phyloP scores from a whole-genome alignment of 2,329 filamentous ascomycete genomes.

The Didymella pinodella region DNA sequence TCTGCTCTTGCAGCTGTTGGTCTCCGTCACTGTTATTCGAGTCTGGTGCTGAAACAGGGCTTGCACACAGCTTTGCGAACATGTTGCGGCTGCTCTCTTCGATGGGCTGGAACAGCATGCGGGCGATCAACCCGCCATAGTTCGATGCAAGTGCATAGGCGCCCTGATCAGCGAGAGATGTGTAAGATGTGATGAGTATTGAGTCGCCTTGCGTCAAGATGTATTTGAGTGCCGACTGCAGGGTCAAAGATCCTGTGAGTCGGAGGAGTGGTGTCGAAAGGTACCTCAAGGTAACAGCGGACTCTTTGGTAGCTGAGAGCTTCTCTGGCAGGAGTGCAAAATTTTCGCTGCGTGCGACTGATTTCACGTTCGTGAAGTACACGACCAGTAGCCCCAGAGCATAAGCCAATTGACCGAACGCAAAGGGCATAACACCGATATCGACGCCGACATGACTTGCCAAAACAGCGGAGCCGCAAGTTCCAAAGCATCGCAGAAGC shows the following conservation, averaged over 20 bases:
- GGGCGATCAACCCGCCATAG: constrained; percentile 84
- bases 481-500: constrained; percentile 75
- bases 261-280: constrained; percentile 76
- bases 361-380: constrained; percentile 70
- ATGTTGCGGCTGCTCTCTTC: constrained; percentile 92
- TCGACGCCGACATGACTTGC: constrained; percentile 62
- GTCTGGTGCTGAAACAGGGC: constrained; percentile 24
- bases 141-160: constrained; percentile 94
- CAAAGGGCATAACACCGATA: constrained; percentile 85
- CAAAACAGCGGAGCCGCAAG: constrained; percentile 74
- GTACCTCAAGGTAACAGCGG: constrained; percentile 32
- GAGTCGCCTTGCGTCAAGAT: constrained; percentile 94
- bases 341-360: constrained; percentile 62
- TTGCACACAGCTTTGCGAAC: constrained; percentile 80
- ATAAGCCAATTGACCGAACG: constrained; percentile 83
- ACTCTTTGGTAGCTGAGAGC: constrained; percentile 50
- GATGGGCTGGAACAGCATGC: constrained; percentile 91
- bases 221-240: constrained; percentile 91
- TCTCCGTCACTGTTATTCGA: constrained; percentile 3
- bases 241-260: constrained; percentile 81
- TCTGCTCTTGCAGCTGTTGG: constrained; percentile 25
- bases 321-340: constrained; percentile 72
- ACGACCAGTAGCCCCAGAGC: constrained; percentile 71
- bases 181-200: constrained; percentile 80
- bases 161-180: constrained; percentile 82